These are phyloP conservation scores for Skeletonema tropicum DNA, from an alignment of 108 stramenopile species.

Conservation along the genomic window DNA sequence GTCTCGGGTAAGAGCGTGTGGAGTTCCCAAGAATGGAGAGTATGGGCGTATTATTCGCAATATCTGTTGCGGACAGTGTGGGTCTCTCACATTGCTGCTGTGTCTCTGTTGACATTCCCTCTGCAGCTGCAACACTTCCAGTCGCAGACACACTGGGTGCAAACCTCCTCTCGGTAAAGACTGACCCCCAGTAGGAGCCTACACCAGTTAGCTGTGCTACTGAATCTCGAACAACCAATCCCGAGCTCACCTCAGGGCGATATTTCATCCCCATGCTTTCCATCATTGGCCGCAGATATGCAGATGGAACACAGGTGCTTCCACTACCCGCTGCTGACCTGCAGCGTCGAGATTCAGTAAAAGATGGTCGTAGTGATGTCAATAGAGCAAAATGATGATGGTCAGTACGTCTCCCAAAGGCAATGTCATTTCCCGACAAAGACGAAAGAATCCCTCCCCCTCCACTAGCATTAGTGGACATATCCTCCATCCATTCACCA, in stretches of 20 bases:
- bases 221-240: constrained; percentile 59
- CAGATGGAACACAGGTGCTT: constrained; percentile 7
- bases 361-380: constrained; percentile 60
- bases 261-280: constrained; percentile 76
- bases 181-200: constrained; percentile 67
- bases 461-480: constrained; percentile 7
- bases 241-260: constrained; percentile 69
- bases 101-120: constrained; percentile 6
- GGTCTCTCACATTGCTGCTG: not conserved
- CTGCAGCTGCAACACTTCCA: not conserved
- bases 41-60: constrained; percentile 33
- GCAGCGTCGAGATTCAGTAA: constrained; percentile 11
- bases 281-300: constrained; percentile 50
- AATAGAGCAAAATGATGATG: constrained; percentile 80
- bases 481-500: constrained; percentile 68
- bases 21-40: constrained; percentile 75
- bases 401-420: constrained; percentile 51
- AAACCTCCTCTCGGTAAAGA: constrained; percentile 14
- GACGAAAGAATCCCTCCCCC: constrained; percentile 55
- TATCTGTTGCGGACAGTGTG: not conserved
- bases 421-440: constrained; percentile 38
- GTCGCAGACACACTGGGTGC: not conserved
- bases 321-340: not conserved
- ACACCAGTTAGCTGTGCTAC: constrained; percentile 54
- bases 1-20: constrained; percentile 55